Conservation (phyloP, 352 stramenopile species). For the Peronospora farinosa region DNA sequence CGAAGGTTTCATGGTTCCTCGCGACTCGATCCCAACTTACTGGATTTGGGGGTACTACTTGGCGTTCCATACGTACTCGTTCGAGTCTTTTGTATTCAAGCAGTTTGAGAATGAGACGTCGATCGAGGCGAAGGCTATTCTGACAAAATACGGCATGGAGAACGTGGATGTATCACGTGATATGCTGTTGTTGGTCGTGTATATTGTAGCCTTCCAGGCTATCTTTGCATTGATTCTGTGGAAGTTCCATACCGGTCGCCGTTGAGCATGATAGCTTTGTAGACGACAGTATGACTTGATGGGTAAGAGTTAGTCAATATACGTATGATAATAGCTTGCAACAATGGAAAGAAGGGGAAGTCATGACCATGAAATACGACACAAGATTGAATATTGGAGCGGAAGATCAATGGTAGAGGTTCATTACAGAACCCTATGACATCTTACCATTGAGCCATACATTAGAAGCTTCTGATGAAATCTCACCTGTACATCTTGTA, state of each 20-base stretch:
- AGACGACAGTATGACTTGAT: too few relatives aligned
- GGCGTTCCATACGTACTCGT: conserved; percentile 77
- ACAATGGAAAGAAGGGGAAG: too few relatives aligned
- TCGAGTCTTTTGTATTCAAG: conserved; percentile 74
- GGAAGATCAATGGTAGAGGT: too few relatives aligned
- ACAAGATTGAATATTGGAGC: too few relatives aligned
- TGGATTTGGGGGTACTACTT: conserved; percentile 83
- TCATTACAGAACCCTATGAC: too few relatives aligned
- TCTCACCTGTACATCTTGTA: too few relatives aligned
- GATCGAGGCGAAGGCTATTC: conserved; percentile 9
- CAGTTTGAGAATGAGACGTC: conserved; percentile 44
- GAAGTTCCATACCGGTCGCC: conserved; percentile 16
- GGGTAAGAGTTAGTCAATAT: too few relatives aligned
- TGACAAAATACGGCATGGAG: conserved; percentile 35
- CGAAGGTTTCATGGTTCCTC: conserved; percentile 72
- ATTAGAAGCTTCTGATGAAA: too few relatives aligned
- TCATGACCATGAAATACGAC: too few relatives aligned
- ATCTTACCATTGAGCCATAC: too few relatives aligned
- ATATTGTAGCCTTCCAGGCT: conserved; percentile 33
- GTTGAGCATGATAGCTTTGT: neutral
- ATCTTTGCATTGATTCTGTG: conserved; percentile 25
- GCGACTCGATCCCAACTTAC: conserved; percentile 48
- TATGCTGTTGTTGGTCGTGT: conserved; percentile 38
- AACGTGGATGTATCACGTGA: conserved; percentile 37
- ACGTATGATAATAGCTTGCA: too few relatives aligned